These are phyloP conservation scores for Mycena filopes DNA, from an alignment of 768 basidiomycete species.

Conservation along the genomic window DNA sequence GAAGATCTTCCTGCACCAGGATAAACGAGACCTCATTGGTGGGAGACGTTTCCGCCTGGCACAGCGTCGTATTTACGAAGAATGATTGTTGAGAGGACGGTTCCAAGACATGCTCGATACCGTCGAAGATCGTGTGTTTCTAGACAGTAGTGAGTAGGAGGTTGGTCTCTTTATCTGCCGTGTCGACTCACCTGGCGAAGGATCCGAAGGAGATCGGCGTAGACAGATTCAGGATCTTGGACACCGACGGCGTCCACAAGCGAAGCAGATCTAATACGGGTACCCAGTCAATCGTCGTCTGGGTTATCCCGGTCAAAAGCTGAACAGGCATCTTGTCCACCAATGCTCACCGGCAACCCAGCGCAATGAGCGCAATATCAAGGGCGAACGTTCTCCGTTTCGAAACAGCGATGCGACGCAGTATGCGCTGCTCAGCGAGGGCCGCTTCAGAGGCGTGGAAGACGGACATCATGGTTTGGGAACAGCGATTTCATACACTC, in stretches of 20 bases:
- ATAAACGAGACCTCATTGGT: slow-evolving; percentile 23
- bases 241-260: slow-evolving; percentile 60
- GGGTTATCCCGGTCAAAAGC: no score
- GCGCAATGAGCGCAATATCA: slow-evolving; percentile 55
- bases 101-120: slow-evolving; percentile 59
- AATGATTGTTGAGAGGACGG: slow-evolving; percentile 61
- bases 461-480: background rate
- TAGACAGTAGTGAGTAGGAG: background rate
- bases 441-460: slow-evolving; percentile 23
- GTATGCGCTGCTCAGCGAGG: slow-evolving; percentile 12
- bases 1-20: slow-evolving; percentile 28
- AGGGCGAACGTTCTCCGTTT: slow-evolving; percentile 45
- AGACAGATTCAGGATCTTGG: slow-evolving; percentile 46
- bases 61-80: slow-evolving; percentile 56
- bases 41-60: slow-evolving; percentile 28
- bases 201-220: slow-evolving; percentile 46
- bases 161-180: background rate
- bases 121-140: slow-evolving; percentile 44
- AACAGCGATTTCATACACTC: background rate
- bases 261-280: slow-evolving; percentile 53
- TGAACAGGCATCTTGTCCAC: background rate
- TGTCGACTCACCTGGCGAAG: slow-evolving; percentile 50
- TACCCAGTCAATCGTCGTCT: background rate
- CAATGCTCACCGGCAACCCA: slow-evolving; percentile 30
- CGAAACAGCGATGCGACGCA: slow-evolving; percentile 31